Percentiles rank a stretch among this genome's conserved stretches.
Evolutionary conservation across 139 green algal genomes (phyloP).

Genomic region (Chlorella ohadii): DNA sequence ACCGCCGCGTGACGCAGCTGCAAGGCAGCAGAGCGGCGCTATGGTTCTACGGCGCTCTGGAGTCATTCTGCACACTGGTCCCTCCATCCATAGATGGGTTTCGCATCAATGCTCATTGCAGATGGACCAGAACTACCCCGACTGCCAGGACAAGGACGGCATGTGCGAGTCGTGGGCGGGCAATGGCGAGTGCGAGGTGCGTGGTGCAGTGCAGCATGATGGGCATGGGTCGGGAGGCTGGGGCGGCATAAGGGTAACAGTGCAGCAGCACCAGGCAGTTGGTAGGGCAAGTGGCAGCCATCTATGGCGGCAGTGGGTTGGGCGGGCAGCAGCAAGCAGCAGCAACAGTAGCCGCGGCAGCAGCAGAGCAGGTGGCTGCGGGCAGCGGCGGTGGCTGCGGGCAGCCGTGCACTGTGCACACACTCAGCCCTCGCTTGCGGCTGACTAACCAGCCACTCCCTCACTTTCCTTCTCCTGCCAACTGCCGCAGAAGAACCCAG

Average conservation of each 20-base stretch:
- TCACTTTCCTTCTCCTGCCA: no score
- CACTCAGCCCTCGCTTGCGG: not conserved
- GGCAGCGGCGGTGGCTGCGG: not conserved
- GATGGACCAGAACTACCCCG: not conserved
- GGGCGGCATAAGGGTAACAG: no score
- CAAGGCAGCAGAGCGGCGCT: no score
- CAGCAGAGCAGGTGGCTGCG: not conserved
- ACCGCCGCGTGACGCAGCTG: no score
- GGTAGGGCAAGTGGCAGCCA: no score
- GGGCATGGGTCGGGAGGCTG: no score
- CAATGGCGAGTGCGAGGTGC: constrained; percentile 13
- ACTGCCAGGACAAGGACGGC: constrained; percentile 1
- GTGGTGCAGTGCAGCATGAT: not conserved
- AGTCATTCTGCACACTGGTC: no score
- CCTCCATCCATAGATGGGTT: no score
- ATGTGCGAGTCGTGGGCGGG: constrained; percentile 35
- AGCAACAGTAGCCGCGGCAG: not conserved
- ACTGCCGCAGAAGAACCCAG: constrained; percentile 16
- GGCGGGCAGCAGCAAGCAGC: not conserved
- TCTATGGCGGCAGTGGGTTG: no score
- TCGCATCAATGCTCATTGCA: not conserved
- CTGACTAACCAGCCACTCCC: constrained; percentile 9
- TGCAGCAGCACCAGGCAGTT: no score
- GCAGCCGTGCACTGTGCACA: not conserved
- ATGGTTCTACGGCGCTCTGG: no score